These are phyloP conservation scores for Cryptococcus jaspeensis DNA, from an alignment of 1,284 basidiomycete species.

Conservation along the genomic window DNA sequence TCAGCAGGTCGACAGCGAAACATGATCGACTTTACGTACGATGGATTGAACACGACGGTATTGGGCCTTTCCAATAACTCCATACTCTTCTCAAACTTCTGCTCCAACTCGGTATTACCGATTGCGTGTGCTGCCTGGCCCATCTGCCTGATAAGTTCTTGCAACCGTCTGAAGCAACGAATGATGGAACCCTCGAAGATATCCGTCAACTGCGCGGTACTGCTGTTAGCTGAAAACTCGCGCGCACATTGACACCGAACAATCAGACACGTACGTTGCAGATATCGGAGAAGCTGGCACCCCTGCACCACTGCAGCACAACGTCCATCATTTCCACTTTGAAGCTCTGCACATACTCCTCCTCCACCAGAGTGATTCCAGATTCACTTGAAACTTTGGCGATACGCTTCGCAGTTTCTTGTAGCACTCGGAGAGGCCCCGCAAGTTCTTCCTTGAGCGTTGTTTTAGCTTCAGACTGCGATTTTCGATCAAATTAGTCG, in stretches of 20 bases:
- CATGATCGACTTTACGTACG: constrained; percentile 41
- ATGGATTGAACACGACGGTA: constrained; percentile 91
- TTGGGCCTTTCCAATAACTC: constrained; percentile 89
- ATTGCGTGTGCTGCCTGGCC: constrained; percentile 91
- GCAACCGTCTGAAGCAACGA: constrained; percentile 87
- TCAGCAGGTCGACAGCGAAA: background rate
- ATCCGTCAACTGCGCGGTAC: constrained; percentile 70
- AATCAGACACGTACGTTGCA: constrained; percentile 70
- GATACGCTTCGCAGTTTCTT: constrained; percentile 90
- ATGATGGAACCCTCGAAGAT: constrained; percentile 95
- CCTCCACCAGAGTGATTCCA: constrained; percentile 83
- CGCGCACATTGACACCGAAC: background rate
- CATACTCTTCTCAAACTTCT: constrained; percentile 82
- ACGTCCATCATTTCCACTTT: constrained; percentile 98
- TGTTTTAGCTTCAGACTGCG: constrained; percentile 79
- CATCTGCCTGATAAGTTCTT: constrained; percentile 96
- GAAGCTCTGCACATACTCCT: constrained; percentile 94
- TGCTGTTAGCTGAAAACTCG: constrained; percentile 3
- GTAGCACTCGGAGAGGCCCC: constrained; percentile 86
- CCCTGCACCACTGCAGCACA: constrained; percentile 95
- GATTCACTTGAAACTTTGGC: constrained; percentile 94
- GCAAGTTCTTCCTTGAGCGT: constrained; percentile 91
- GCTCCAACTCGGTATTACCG: constrained; percentile 86
- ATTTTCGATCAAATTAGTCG: background rate
- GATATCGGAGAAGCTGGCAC: constrained; percentile 93